Conservation (phyloP, 2,329 filamentous ascomycete genomes). For the Fusarium sp. region DNA sequence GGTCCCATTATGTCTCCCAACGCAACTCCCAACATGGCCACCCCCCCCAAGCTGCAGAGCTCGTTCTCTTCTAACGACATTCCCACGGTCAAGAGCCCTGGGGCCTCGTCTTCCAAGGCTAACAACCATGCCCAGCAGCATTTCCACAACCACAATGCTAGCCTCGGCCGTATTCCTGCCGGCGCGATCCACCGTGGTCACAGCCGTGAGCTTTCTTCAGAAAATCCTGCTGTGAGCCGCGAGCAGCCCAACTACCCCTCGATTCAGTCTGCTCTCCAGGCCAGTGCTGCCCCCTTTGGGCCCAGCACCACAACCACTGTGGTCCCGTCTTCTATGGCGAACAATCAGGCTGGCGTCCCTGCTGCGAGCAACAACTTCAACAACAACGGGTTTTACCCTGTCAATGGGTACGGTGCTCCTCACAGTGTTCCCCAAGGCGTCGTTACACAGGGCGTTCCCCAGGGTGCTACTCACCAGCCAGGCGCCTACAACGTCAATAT, state of each 20-base stretch:
- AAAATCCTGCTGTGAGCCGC: slow-evolving; percentile 55
- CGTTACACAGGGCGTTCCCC: slow-evolving; percentile 17
- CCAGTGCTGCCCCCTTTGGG: slow-evolving; percentile 82
- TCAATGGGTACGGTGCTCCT: slow-evolving; percentile 46
- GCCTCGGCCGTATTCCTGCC: slow-evolving; percentile 80
- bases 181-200: slow-evolving; percentile 75
- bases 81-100: slow-evolving; percentile 81
- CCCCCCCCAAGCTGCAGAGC: slow-evolving; percentile 80
- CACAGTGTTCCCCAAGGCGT: slow-evolving; percentile 32
- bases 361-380: slow-evolving; percentile 46
- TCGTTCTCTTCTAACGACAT: slow-evolving; percentile 94
- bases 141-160: slow-evolving; percentile 83
- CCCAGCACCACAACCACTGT: slow-evolving; percentile 58
- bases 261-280: slow-evolving; percentile 80
- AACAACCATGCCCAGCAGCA: slow-evolving; percentile 72
- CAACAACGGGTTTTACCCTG: slow-evolving; percentile 48
- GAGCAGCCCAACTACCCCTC: slow-evolving; percentile 66
- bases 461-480: slow-evolving; percentile 38
- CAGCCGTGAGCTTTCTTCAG: slow-evolving; percentile 75
- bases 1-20: slow-evolving; percentile 58
- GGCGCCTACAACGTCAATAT: slow-evolving; percentile 55
- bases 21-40: slow-evolving; percentile 64
- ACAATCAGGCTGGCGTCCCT: slow-evolving; percentile 40
- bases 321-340: slow-evolving; percentile 43
- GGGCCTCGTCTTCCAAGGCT: slow-evolving; percentile 60